These are phyloP conservation scores for Closterium sp. DNA, from an alignment of 139 green algal genomes.

Conservation along the genomic window DNA sequence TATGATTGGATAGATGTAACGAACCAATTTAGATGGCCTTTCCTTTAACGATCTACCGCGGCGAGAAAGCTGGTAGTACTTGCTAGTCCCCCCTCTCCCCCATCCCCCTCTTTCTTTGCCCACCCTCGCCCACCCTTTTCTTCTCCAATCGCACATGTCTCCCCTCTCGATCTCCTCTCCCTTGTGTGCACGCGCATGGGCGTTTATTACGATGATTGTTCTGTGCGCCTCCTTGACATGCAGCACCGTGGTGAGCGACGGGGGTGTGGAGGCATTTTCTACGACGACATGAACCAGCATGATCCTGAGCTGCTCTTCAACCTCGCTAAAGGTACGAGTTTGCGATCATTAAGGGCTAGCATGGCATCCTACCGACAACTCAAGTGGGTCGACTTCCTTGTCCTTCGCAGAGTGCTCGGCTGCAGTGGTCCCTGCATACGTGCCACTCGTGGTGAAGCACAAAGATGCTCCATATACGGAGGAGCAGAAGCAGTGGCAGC, in stretches of 20 bases:
- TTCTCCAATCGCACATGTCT: neutral
- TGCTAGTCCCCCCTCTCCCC: neutral
- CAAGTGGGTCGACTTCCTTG: neutral
- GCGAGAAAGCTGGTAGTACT: too few relatives aligned
- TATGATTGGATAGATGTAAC: neutral
- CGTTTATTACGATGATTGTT: neutral
- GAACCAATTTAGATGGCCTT: too few relatives aligned
- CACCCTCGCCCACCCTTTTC: neutral
- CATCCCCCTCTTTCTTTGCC: too few relatives aligned
- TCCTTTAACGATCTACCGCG: too few relatives aligned
- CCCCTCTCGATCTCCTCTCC: neutral
- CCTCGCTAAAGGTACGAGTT: conserved; percentile 70
- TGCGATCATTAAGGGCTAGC: neutral
- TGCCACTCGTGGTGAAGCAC: conserved; percentile 87
- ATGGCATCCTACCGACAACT: neutral
- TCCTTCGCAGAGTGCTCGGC: conserved; percentile 21
- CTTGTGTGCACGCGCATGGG: neutral
- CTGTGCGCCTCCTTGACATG: conserved; percentile 10
- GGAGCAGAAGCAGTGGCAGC: conserved; percentile 95
- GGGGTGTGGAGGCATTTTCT: conserved; percentile 98
- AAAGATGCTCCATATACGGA: conserved; percentile 84
- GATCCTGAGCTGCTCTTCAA: conserved; percentile 51
- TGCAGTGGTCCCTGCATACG: conserved; percentile 70
- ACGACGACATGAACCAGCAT: conserved; percentile 92
- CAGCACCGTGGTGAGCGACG: conserved; percentile 78